Conservation (phyloP, 176 grass and related monocot species). For the Aegilops tauschii region DNA sequence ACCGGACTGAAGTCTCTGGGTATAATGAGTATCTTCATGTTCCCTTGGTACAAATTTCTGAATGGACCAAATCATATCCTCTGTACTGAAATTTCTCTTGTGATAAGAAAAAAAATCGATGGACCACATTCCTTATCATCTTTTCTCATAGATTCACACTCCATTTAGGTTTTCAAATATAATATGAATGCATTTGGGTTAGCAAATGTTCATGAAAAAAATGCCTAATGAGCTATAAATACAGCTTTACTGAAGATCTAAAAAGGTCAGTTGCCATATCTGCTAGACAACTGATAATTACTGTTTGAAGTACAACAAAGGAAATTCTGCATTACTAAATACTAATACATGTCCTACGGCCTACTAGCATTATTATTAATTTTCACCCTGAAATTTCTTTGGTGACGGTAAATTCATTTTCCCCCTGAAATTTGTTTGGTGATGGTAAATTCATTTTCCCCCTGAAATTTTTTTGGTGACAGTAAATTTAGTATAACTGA, state of each 20-base stretch:
- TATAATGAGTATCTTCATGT: neutral
- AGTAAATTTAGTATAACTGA: neutral
- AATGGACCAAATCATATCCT: neutral
- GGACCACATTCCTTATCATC: too few species aligned
- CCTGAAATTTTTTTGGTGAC: neutral
- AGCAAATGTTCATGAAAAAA: neutral
- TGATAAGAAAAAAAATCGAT: too few species aligned
- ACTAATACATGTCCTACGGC: too few species aligned
- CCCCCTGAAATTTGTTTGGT: too few species aligned
- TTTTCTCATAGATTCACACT: neutral
- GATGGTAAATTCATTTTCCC: too few species aligned
- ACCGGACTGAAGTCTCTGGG: neutral
- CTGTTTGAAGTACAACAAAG: neutral
- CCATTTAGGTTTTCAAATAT: neutral
- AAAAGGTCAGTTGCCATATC: neutral
- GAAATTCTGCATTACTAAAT: neutral
- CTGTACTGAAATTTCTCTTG: neutral
- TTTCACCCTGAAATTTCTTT: neutral
- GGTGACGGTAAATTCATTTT: neutral
- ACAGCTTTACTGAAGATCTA: neutral
- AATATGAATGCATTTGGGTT: neutral
- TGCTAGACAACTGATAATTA: neutral
- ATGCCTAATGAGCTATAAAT: too few species aligned
- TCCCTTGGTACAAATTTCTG: too few species aligned
- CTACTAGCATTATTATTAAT: too few species aligned